Base-by-base conservation (phyloP, 257 asterid species). In the Salvia rosmarinus region DNA sequence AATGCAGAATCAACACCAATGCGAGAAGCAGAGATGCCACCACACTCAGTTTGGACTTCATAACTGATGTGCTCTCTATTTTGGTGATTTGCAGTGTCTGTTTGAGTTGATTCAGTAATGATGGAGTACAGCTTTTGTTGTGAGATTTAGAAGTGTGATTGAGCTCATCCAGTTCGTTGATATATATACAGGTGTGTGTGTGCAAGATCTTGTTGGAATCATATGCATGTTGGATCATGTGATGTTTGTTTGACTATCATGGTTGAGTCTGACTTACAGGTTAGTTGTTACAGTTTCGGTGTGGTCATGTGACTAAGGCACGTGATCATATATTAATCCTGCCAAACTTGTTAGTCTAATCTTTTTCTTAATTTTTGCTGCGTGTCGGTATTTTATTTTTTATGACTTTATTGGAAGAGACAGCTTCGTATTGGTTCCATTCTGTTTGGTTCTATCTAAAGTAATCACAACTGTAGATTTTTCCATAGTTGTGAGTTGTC, bases 151-250 rank as follows among this genome's bases (percentile, higher is more conserved):
- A 71, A 59, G 62, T 59, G 62, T 65, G 78, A 25, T 75, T 68
- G 70, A 70, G 64, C 62, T 71, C 52, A 30, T 70, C 21, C 68
- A 55, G 7, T 12, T 21, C 9, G 17, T 35, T 73, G 58, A 62
- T 67, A 56, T 57, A 42, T 72, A 50, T 63, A 71, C 69, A 74
- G 8, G 8, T 39, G 44, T 6, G 11, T 34, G 44, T 9, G 44
- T 1, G 75, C 70, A 64, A 74, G 79, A 75, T 72, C 60, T 75
- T 66, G 61, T 67, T 77, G 89, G 86, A 63, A 87, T 87, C 92
- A 77, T 61, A 79, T 77, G 89, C 79, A 47, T 62, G 74, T 75
- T 81, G 80, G 85, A 79, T 84, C 92, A 81, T 81, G 90, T 84
- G 89, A 71, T 77, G 74, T 35, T 78, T 67, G 75, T 87, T 87